These are phyloP conservation scores for Lactarius tabidus DNA, from an alignment of 768 basidiomycete genomes.

Conservation along the genomic window DNA sequence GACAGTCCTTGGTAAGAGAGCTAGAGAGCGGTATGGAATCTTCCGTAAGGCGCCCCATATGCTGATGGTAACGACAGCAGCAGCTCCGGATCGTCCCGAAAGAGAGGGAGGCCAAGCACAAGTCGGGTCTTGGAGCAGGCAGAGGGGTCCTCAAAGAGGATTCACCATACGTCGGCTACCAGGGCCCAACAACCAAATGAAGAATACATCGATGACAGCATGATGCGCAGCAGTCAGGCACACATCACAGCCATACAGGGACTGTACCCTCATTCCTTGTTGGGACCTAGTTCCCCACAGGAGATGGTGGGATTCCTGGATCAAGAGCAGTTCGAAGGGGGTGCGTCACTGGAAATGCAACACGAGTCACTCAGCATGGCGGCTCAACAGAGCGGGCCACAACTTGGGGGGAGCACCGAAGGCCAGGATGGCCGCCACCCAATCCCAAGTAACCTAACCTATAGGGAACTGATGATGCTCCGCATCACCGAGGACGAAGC, in stretches of 20 bases:
- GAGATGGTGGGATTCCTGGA: background rate
- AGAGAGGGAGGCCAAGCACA: background rate
- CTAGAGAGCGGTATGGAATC: background rate
- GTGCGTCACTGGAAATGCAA: background rate
- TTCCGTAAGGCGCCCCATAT: background rate
- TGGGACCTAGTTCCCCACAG: background rate
- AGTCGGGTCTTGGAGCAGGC: background rate
- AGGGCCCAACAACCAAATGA: background rate
- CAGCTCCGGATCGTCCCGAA: background rate
- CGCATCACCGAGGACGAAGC: background rate
- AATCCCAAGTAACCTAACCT: background rate
- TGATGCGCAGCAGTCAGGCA: constrained; percentile 1
- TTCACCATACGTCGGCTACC: background rate
- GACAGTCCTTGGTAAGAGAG: background rate
- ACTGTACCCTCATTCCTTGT: background rate
- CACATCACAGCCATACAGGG: background rate
- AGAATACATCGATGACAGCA: background rate
- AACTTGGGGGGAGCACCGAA: background rate
- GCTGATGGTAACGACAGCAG: background rate
- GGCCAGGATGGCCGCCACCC: no score
- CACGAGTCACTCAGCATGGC: background rate
- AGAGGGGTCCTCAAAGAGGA: background rate
- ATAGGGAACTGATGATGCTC: background rate
- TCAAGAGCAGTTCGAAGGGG: background rate
- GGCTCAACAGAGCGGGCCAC: no score